Percentiles rank a stretch among this genome's conserved stretches.
phyloP scores from a whole-genome alignment of 2,329 filamentous ascomycete species.

The Colletotrichum simmondsii region DNA sequence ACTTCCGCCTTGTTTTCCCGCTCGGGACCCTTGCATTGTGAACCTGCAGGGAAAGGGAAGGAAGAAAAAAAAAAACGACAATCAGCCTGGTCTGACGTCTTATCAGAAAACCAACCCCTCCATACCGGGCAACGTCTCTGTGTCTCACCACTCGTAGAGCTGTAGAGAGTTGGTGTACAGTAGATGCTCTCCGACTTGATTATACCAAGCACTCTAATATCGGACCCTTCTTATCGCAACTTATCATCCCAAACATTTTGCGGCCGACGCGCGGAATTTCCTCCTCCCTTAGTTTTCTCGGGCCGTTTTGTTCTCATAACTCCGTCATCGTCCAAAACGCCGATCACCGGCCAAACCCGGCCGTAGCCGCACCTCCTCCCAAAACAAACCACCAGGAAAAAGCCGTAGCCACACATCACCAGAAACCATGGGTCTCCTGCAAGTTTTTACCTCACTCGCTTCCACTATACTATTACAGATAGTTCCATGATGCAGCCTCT shows the following conservation, averaged over 20 bases:
- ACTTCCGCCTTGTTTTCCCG: slow-evolving; percentile 4
- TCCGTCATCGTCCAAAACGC: slow-evolving; percentile 1
- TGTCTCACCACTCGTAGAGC: background rate
- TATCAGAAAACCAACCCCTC: background rate
- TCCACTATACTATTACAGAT: background rate
- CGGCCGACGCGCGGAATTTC: background rate
- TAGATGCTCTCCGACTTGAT: background rate
- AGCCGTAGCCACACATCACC: background rate
- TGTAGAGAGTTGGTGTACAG: background rate
- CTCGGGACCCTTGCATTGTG: slow-evolving; percentile 20
- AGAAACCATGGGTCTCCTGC: slow-evolving; percentile 31
- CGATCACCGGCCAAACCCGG: slow-evolving; percentile 18
- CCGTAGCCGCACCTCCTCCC: slow-evolving; percentile 17
- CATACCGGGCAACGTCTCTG: background rate
- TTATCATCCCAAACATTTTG: no score
- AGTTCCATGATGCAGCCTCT: background rate
- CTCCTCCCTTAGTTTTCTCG: background rate
- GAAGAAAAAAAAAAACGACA: no score
- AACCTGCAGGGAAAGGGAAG: background rate
- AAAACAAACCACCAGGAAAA: background rate
- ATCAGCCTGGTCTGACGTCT: slow-evolving; percentile 6
- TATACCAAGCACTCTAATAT: background rate
- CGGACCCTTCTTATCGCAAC: no score
- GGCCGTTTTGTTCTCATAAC: background rate
- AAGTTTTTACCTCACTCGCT: slow-evolving; percentile 18